These are phyloP conservation scores for Fusarium cicatricum DNA, from an alignment of 2,329 filamentous ascomycete genomes.

Conservation along the genomic window DNA sequence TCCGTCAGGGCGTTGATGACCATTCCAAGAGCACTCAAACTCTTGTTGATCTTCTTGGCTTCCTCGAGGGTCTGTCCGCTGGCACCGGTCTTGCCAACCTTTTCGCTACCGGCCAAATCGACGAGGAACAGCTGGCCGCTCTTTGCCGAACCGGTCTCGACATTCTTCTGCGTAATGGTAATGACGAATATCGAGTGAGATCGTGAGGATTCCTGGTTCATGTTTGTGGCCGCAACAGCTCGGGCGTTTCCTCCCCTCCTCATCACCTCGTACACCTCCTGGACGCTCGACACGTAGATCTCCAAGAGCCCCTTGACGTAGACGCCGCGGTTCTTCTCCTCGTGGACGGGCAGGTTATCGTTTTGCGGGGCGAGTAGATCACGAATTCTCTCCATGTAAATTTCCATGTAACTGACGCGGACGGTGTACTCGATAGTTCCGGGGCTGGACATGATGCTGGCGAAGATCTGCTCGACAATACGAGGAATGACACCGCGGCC, in stretches of 20 bases:
- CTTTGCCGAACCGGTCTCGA: conserved; percentile 94
- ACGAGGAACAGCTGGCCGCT: conserved; percentile 97
- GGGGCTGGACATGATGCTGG: conserved; percentile 90
- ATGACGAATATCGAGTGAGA: conserved; percentile 99
- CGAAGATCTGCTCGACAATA: conserved; percentile 97
- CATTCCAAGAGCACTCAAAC: conserved; percentile 96
- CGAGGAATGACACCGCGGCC: conserved; percentile 95
- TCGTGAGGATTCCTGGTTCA: conserved; percentile 98
- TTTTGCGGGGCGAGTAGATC: conserved; percentile 93
- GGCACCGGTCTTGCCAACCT: conserved; percentile 97
- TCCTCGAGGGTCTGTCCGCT: conserved; percentile 97
- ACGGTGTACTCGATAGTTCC: conserved; percentile 99
- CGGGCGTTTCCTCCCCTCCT: conserved; percentile 87
- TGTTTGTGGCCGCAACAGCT: conserved; percentile 96
- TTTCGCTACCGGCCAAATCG: conserved; percentile 97
- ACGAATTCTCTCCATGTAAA: conserved; percentile 98
- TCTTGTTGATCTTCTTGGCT: conserved; percentile 99
- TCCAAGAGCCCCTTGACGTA: conserved; percentile 96
- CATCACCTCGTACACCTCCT: conserved; percentile 97
- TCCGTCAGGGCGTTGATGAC: conserved; percentile 98
- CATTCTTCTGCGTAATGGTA: conserved; percentile 96
- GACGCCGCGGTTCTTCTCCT: conserved; percentile 94
- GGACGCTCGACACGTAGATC: conserved; percentile 93
- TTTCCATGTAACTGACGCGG: conserved; percentile 98
- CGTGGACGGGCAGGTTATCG: conserved; percentile 96